Evolutionary conservation across 1,284 basidiomycete species (phyloP), one percentile per base, ranked within the genome.

Genomic region (Schizophyllum commune): DNA sequence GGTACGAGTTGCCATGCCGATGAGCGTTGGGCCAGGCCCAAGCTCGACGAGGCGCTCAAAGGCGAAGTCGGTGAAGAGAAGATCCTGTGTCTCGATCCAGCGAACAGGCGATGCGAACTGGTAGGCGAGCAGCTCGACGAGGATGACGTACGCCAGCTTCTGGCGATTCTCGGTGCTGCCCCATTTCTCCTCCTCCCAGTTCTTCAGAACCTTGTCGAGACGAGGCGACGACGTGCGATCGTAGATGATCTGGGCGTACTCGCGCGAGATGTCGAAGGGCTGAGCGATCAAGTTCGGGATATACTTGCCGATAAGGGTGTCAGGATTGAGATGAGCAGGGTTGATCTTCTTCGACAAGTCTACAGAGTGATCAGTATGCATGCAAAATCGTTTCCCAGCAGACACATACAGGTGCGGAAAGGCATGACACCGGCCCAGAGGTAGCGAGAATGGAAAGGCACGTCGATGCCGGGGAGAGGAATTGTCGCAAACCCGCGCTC

Each of bases 321-420:
- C 94, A 57, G 92, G 94, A 75, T 96, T 92, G 71, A 96, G 84
- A 68, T 94, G 87, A 47, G 85, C 83, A 1, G 93, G 83, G 71
- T 97, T 94, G 75, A 99, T 94, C 79, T 98, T 98, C 86, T 98
- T 98, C 58, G 95, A 96, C 20, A 99, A 81, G 75, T 98, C 96
- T 92, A 73, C 63, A 63, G 22, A 62, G 19, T 19, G 52, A 64
- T 17, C 53, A 63, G 19, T 22, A 22, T 13, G 60, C 56, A 32
- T 60, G 58, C 55, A 58, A 33, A 33, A 56, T 22, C 59, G 52
- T 51, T 33, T 64, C 62, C 67, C 33, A 51, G 52, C 1, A 52
- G 53, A 60, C 57, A 19, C 89, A 75, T 71, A 93, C 91, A 94
- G 56, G 91, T 91, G 66, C 94, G 86, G 90, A 96, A 96, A 4